These are phyloP conservation scores for Cylindrotheca fusiformis DNA, from an alignment of 108 stramenopile genomes.

Conservation along the genomic window DNA sequence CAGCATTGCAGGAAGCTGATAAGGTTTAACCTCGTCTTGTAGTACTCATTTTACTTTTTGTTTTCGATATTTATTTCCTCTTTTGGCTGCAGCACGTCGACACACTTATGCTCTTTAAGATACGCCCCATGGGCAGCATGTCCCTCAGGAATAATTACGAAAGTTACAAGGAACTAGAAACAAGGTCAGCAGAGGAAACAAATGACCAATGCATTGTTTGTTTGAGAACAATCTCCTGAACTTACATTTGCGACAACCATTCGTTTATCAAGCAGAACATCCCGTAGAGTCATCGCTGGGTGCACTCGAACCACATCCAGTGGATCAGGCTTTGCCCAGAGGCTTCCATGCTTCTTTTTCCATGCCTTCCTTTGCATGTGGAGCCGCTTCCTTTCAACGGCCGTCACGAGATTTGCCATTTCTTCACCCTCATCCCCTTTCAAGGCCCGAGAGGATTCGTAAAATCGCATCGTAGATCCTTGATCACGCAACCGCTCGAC, in stretches of 20 bases:
- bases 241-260: slow-evolving; percentile 79
- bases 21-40: no score
- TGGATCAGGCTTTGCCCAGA: slow-evolving; percentile 73
- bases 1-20: no score
- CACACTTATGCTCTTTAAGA: slow-evolving; percentile 77
- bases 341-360: slow-evolving; percentile 75
- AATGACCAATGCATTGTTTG: neutral
- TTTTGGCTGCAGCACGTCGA: slow-evolving; percentile 65
- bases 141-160: slow-evolving; percentile 74
- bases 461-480: slow-evolving; percentile 79
- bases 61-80: no score
- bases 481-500: slow-evolving; percentile 70
- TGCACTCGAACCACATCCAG: slow-evolving; percentile 75
- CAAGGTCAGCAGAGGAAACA: slow-evolving; percentile 3
- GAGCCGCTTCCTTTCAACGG: slow-evolving; percentile 79
- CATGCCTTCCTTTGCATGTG: slow-evolving; percentile 76
- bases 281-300: slow-evolving; percentile 66
- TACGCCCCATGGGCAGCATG: slow-evolving; percentile 84
- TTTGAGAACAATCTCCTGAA: no score
- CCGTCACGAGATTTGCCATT: slow-evolving; percentile 67
- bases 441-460: slow-evolving; percentile 79
- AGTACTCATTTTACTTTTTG: no score
- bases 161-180: slow-evolving; percentile 65
- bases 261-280: slow-evolving; percentile 54
- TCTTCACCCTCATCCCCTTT: slow-evolving; percentile 89